phyloP scores from a whole-genome alignment of 768 basidiomycete genomes.

The Lactarius pseudohatsudake region DNA sequence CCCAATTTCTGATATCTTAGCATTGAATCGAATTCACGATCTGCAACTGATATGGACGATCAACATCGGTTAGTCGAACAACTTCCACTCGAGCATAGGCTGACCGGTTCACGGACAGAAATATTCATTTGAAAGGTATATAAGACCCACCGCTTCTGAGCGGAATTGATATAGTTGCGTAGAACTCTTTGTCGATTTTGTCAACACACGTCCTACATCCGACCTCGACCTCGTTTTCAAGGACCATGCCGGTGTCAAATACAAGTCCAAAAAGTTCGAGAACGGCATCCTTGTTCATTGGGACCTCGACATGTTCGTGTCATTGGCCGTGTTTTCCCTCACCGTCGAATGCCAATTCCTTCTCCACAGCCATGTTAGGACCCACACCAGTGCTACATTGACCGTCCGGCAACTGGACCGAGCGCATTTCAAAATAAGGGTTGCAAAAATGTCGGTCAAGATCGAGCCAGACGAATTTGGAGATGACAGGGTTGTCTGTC shows the following conservation, averaged over 20 bases:
- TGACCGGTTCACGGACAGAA: not conserved
- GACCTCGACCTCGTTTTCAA: not conserved
- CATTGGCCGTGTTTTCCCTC: no score
- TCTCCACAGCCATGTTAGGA: not conserved
- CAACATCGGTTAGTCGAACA: not conserved
- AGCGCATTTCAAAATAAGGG: not conserved
- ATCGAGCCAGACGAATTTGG: not conserved
- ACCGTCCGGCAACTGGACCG: not conserved
- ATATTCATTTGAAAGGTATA: not conserved
- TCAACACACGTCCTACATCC: not conserved
- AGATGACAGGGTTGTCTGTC: not conserved
- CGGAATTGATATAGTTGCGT: not conserved
- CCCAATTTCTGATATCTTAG: no score
- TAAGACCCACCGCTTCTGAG: not conserved
- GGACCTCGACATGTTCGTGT: not conserved
- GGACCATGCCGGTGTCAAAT: not conserved
- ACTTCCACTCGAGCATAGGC: not conserved
- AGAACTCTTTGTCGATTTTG: not conserved
- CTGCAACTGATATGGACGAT: no score
- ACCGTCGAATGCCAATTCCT: not conserved
- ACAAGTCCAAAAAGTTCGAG: not conserved
- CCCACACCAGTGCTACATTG: not conserved
- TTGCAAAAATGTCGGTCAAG: not conserved
- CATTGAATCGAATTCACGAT: no score
- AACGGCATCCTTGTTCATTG: not conserved